Evolutionary conservation across 1,139 yeast species (phyloP).

Genomic region (Maudiozyma humilis): DNA sequence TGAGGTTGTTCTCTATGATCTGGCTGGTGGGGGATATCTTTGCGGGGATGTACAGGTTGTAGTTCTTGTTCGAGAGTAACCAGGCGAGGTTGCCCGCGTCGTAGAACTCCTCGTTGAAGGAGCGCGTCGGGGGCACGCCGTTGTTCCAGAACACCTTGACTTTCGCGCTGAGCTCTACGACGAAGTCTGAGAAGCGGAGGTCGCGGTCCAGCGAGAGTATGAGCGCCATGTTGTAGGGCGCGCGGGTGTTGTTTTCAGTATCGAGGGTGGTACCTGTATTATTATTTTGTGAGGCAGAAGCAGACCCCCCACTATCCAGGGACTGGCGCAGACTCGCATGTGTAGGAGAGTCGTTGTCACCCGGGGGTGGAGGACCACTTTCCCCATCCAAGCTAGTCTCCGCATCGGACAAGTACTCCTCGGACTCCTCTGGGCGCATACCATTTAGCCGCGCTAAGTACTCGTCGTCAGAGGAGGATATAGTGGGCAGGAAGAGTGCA

Average conservation of each 20-base stretch:
- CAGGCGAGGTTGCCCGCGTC: constrained; percentile 43
- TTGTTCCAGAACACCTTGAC: constrained; percentile 45
- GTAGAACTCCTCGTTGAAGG: constrained; percentile 40
- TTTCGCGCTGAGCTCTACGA: constrained; percentile 29
- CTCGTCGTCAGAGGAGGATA: constrained; percentile 28
- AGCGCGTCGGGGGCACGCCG: constrained; percentile 42
- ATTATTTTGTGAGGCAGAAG: background rate
- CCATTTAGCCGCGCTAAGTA: constrained; percentile 27
- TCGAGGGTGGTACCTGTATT: constrained; percentile 21
- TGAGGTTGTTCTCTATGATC: constrained; percentile 21
- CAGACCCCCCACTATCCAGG: background rate
- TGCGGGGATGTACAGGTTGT: constrained; percentile 40
- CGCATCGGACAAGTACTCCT: constrained; percentile 5
- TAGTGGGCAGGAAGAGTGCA: constrained; percentile 27
- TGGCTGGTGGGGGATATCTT: constrained; percentile 23
- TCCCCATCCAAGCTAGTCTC: background rate
- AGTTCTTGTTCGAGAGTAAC: constrained; percentile 38
- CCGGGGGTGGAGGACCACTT: background rate
- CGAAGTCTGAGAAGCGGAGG: constrained; percentile 23
- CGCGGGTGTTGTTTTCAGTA: constrained; percentile 33
- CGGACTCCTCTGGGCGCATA: constrained; percentile 10
- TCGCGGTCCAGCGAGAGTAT: constrained; percentile 26
- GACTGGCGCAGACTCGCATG: background rate
- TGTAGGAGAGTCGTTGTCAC: background rate
- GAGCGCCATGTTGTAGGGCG: constrained; percentile 32